A percentile compares a stretch with the other conserved stretches of the same genome.
Evolutionary conservation across 1,284 basidiomycete genomes (phyloP).

Genomic region (Mycena sp.): DNA sequence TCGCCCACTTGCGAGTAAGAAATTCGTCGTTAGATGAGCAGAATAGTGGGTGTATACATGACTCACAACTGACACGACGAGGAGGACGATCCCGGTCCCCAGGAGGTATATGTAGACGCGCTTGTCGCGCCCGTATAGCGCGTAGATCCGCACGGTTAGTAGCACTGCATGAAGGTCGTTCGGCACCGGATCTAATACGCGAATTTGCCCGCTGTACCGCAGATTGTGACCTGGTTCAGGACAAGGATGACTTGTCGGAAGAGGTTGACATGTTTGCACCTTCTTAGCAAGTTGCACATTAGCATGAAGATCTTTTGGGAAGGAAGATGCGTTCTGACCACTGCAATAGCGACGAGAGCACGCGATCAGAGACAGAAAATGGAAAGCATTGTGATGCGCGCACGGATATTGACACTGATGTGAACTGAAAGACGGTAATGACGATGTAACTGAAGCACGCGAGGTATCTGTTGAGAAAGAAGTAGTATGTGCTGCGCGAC

Average conservation of each 20-base stretch:
- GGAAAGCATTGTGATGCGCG: conserved; percentile 1
- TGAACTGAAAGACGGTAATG: conserved; percentile 43
- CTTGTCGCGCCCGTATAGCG: conserved; percentile 44
- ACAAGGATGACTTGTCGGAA: conserved; percentile 51
- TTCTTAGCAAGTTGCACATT: conserved; percentile 19
- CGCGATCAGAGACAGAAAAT: background rate
- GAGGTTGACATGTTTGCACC: conserved; percentile 42
- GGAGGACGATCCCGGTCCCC: background rate
- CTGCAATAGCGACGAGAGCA: background rate
- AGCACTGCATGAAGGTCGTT: no score
- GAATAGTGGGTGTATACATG: background rate
- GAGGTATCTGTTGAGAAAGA: conserved; percentile 55
- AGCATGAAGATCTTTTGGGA: background rate
- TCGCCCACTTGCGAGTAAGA: conserved; percentile 7
- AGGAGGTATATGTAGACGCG: conserved; percentile 7
- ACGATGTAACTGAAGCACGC: conserved; percentile 49
- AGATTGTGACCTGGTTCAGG: conserved; percentile 51
- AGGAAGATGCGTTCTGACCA: conserved; percentile 3
- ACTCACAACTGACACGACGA: conserved; percentile 7
- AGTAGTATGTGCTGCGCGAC: conserved; percentile 48
- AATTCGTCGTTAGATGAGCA: no score
- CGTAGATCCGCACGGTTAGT: conserved; percentile 51
- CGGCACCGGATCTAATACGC: background rate
- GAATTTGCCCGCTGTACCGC: conserved; percentile 39
- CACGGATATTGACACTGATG: conserved; percentile 36